Percentiles rank a stretch among this genome's conserved stretches.
phyloP scores from a whole-genome alignment of 148 eudicot genomes.

The Nyssa sinensis region DNA sequence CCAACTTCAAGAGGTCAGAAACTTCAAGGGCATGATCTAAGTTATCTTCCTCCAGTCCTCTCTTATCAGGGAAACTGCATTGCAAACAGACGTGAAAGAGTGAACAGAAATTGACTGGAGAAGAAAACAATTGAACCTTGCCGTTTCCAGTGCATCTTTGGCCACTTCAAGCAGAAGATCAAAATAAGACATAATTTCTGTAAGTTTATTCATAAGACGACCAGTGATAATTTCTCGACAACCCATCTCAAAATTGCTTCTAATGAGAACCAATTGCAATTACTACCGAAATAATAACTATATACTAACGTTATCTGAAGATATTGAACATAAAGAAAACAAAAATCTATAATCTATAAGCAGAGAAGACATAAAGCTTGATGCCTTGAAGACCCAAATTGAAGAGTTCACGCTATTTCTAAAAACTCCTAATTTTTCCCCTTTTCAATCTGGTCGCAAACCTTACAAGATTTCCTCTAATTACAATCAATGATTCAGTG shows the following conservation, averaged over 20 bases:
- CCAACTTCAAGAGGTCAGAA: conserved; percentile 47
- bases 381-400: not conserved
- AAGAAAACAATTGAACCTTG: conserved; percentile 9
- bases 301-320: not conserved
- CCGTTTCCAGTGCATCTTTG: conserved; percentile 1
- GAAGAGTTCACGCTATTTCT: not conserved
- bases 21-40: conserved; percentile 41
- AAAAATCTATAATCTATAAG: not conserved
- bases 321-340: not conserved
- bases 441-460: not conserved
- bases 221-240: too few species aligned
- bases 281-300: too few species aligned
- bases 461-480: not conserved
- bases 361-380: not conserved
- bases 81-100: conserved; percentile 7
- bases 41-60: conserved; percentile 38
- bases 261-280: not conserved
- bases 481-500: not conserved
- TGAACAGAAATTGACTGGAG: not conserved
- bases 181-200: not conserved
- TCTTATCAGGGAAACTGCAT: conserved; percentile 61
- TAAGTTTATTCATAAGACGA: too few species aligned
- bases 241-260: too few species aligned
- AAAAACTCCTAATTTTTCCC: not conserved
- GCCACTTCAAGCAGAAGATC: not conserved